Evolutionary conservation across 768 basidiomycete species (phyloP), one percentile per base, ranked within the genome.

Genomic region (Termitomyces sp.): DNA sequence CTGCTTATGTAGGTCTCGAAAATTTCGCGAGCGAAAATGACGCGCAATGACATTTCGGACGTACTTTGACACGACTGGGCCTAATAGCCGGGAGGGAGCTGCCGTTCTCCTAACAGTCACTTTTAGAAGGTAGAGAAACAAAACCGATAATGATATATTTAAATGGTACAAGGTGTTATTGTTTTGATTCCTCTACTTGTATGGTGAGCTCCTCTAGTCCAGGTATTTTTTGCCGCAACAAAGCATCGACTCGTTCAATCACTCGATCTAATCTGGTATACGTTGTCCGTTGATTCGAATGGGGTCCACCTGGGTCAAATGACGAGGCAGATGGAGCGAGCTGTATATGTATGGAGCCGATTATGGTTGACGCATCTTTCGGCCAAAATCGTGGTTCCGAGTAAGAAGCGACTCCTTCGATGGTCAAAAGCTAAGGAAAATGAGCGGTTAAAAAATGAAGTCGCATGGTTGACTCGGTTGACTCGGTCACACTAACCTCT

Each of bases 291-390:
- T 70, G 69, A 59, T 66, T 74, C 2, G 77, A 76, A 70, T 83
- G 82, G 3, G 81, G 82, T 1, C 78, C 79, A 31, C 74, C 71
- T 0, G 85, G 82, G 61, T 89, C 84, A 62, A 77, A 68, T 0
- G 81, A 73, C 0, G 85, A 78, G 1, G 78, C 71, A 0, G 88
- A 84, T 10, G 81, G 82, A 9, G 82, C 77, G n/a, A 99, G 80
- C 62, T 92, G 92, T 48, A 99, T 84, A 68, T 92, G 93, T 54
- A 98, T 92, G 7, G 92, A 93, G 23, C 96, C 97, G 63, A 98
- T 85, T 38, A 97, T 69, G 44, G 83, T 86, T 3, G 82, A 80
- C 4, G 92, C 83, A 70, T 98, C 95, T 71, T 96, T 95, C 0
- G 95, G 95, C 97, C 97, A 98, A 72, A 99, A 97, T 25, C 92